A percentile compares a stretch with the other conserved stretches of the same genome.
Evolutionary conservation across 2,329 filamentous ascomycete species (phyloP).

Genomic region (Alternaria longipes): DNA sequence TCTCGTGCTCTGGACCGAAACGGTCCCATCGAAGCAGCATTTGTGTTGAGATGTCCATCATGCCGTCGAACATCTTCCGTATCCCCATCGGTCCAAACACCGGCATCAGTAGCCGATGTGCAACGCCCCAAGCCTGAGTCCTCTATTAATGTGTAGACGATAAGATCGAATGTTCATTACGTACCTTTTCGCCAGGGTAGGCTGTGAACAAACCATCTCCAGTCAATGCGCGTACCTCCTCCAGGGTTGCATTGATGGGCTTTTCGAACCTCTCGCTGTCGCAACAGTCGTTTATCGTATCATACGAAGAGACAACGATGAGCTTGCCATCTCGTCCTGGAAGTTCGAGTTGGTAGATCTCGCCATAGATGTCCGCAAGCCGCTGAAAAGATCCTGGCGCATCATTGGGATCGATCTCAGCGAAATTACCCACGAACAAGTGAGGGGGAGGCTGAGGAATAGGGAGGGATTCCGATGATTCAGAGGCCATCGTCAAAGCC

Average conservation of each 20-base stretch:
- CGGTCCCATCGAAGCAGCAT: constrained; percentile 18
- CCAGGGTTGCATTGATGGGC: constrained; percentile 13
- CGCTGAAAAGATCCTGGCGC: constrained; percentile 9
- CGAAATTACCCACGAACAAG: constrained; percentile 10
- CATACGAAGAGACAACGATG: constrained; percentile 13
- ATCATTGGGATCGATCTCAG: constrained; percentile 11
- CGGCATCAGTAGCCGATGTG: constrained; percentile 12
- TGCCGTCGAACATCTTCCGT: constrained; percentile 14
- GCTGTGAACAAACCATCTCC: constrained; percentile 16
- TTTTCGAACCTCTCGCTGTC: constrained; percentile 14
- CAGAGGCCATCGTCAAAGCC: constrained; percentile 7
- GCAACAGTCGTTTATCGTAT: constrained; percentile 16
- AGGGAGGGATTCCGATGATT: constrained; percentile 8
- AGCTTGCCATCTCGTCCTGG: constrained; percentile 11
- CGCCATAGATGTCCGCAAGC: constrained; percentile 17
- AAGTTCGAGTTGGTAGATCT: constrained; percentile 13
- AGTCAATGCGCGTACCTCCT: constrained; percentile 12
- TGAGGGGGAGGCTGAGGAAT: constrained; percentile 16
- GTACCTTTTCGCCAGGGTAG: constrained; percentile 13
- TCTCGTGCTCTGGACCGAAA: constrained; percentile 15
- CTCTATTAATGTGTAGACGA: background rate
- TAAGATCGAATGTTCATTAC: background rate
- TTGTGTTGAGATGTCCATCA: constrained; percentile 15
- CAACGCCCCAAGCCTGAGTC: constrained; percentile 9
- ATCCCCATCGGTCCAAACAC: constrained; percentile 19